A percentile compares a stretch with the other conserved stretches of the same genome.
Conservation (phyloP, 345 rosid genomes). For the Eucalyptus camaldulensis region DNA sequence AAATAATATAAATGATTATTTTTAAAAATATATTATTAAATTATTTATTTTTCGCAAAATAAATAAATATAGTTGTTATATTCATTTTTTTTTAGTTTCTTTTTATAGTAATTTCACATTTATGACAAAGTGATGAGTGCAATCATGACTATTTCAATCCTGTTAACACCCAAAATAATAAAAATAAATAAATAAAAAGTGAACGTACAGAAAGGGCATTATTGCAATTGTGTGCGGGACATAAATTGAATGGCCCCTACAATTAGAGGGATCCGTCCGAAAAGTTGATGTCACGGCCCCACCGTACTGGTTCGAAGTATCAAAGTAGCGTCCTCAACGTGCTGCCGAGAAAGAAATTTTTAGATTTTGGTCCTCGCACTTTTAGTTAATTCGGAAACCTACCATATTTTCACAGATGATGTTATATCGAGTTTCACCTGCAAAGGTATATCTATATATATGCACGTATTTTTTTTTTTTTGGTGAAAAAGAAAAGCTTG, state of each 20-base stretch:
- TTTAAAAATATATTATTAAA: too few relatives aligned
- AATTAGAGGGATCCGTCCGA: too few relatives aligned
- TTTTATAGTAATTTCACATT: too few relatives aligned
- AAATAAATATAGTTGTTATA: too few relatives aligned
- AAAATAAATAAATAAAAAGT: too few relatives aligned
- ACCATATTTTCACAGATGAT: not conserved
- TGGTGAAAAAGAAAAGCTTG: not conserved
- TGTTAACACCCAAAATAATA: too few relatives aligned
- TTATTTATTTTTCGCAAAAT: too few relatives aligned
- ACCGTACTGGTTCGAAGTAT: not conserved
- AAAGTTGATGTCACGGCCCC: not conserved
- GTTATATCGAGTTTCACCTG: not conserved
- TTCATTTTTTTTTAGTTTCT: too few relatives aligned
- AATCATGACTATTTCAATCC: not conserved
- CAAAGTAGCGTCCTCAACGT: not conserved
- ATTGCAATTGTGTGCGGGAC: not conserved
- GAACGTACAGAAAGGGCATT: not conserved
- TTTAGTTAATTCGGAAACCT: not conserved
- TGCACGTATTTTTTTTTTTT: too few relatives aligned
- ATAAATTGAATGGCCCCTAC: not conserved
- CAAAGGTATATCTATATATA: not conserved
- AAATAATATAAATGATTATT: too few relatives aligned
- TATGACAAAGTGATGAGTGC: not conserved
- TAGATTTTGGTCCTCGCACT: not conserved
- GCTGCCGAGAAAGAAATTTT: not conserved